These are phyloP conservation scores for Parastagonospora avenae DNA, from an alignment of 2,329 filamentous ascomycete genomes.

Conservation along the genomic window DNA sequence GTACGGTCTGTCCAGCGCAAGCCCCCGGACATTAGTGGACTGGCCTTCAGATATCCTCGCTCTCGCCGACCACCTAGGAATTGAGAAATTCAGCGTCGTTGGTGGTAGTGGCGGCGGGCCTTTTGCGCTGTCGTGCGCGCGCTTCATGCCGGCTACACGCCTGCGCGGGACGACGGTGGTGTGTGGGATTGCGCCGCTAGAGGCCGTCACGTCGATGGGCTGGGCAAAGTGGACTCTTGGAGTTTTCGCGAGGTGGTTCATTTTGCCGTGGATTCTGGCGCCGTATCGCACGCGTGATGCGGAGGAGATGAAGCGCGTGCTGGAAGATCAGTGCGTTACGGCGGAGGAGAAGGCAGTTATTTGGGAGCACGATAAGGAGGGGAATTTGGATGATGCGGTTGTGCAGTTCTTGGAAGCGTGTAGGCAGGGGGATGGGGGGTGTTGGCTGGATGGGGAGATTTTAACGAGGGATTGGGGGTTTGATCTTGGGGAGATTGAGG, in stretches of 20 bases:
- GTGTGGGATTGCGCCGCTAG: constrained; percentile 24
- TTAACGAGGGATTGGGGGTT: constrained; percentile 26
- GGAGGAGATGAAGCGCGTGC: constrained; percentile 16
- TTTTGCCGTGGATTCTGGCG: constrained; percentile 17
- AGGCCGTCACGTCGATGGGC: constrained; percentile 12
- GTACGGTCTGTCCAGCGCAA: constrained; percentile 45
- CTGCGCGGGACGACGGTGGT: constrained; percentile 23
- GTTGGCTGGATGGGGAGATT: constrained; percentile 18
- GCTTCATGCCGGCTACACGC: constrained; percentile 35
- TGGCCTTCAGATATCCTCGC: constrained; percentile 49
- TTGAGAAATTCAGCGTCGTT: constrained; percentile 49
- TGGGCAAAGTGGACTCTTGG: constrained; percentile 17
- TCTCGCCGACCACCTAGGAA: constrained; percentile 46
- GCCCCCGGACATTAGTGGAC: constrained; percentile 29
- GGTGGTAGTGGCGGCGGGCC: constrained; percentile 55
- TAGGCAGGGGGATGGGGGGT: constrained; percentile 19
- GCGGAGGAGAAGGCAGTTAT: constrained; percentile 27
- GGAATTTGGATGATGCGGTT: constrained; percentile 20
- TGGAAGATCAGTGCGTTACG: constrained; percentile 24
- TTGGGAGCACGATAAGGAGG: too few relatives aligned
- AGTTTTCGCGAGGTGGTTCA: constrained; percentile 14
- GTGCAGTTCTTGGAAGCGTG: constrained; percentile 22
- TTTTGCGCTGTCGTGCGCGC: constrained; percentile 54
- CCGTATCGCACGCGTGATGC: constrained; percentile 20
- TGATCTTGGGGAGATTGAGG: constrained; percentile 19